Conservation (phyloP, 805 yeast genomes). For the Candida patagonica region DNA sequence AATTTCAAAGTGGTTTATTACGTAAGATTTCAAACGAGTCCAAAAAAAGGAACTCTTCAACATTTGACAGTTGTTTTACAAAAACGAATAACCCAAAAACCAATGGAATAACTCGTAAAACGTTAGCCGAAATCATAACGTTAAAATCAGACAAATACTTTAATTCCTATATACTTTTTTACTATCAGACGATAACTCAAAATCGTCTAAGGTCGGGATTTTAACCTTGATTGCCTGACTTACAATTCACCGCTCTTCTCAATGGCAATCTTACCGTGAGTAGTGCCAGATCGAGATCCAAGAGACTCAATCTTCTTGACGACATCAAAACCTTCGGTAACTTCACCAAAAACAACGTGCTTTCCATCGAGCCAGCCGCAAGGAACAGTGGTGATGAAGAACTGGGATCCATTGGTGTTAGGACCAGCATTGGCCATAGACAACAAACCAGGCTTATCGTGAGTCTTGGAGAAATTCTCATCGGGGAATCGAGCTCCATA, state of each 20-base stretch:
- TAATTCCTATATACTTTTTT: too few species aligned
- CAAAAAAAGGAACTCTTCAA: too few species aligned
- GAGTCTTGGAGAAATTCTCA: slow-evolving; percentile 65
- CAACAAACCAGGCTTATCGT: slow-evolving; percentile 70
- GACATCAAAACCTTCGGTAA: slow-evolving; percentile 72
- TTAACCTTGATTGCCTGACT: too few species aligned
- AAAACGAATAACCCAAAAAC: too few species aligned
- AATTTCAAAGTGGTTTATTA: too few species aligned
- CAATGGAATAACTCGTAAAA: too few species aligned
- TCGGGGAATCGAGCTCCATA: slow-evolving; percentile 69
- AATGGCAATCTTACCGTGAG: slow-evolving; percentile 55
- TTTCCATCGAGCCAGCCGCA: slow-evolving; percentile 87
- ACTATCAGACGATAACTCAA: too few species aligned
- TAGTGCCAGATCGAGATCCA: slow-evolving; percentile 61
- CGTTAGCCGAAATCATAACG: too few species aligned
- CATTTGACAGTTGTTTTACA: too few species aligned
- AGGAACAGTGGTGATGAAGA: slow-evolving; percentile 86
- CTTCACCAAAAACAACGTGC: slow-evolving; percentile 94
- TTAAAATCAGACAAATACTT: too few species aligned
- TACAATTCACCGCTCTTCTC: slow-evolving; percentile 55
- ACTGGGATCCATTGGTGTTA: slow-evolving; percentile 96
- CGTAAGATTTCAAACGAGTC: too few species aligned
- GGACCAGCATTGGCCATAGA: slow-evolving; percentile 99
- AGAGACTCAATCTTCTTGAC: slow-evolving; percentile 75
- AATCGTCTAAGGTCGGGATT: too few species aligned